phyloP scores from a whole-genome alignment of 306 rosid species.

The Prunus campanulata region DNA sequence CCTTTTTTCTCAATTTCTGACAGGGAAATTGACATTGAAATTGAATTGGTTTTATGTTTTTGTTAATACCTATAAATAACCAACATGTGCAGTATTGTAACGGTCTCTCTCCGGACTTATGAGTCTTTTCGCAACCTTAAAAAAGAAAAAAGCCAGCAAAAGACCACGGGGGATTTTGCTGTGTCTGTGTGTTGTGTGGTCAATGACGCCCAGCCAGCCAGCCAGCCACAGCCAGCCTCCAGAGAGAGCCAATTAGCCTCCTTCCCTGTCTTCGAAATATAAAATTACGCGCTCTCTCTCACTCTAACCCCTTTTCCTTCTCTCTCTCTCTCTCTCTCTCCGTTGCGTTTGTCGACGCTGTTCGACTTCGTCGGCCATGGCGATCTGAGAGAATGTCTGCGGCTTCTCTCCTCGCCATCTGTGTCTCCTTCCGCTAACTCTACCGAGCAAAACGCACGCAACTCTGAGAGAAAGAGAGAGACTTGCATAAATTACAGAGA shows the following conservation, averaged over 20 bases:
- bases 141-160: background rate
- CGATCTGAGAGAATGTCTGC: constrained; percentile 34
- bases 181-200: constrained; percentile 22
- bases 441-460: background rate
- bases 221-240: background rate
- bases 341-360: constrained; percentile 2
- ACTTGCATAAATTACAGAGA: background rate
- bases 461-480: background rate
- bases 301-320: background rate
- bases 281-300: constrained; percentile 31
- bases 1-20: background rate
- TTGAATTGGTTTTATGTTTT: too few relatives aligned
- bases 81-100: background rate
- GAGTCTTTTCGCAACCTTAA: background rate
- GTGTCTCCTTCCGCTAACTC: background rate
- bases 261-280: constrained; percentile 25
- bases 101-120: background rate
- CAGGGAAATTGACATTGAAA: too few relatives aligned
- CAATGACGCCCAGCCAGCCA: constrained; percentile 17
- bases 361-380: constrained; percentile 24
- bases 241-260: background rate
- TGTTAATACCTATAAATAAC: background rate
- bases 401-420: constrained; percentile 1
- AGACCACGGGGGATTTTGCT: background rate
- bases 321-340: background rate